Conservation (phyloP, 495 filamentous ascomycete genomes). For the Hypoxylon lenormandii region DNA sequence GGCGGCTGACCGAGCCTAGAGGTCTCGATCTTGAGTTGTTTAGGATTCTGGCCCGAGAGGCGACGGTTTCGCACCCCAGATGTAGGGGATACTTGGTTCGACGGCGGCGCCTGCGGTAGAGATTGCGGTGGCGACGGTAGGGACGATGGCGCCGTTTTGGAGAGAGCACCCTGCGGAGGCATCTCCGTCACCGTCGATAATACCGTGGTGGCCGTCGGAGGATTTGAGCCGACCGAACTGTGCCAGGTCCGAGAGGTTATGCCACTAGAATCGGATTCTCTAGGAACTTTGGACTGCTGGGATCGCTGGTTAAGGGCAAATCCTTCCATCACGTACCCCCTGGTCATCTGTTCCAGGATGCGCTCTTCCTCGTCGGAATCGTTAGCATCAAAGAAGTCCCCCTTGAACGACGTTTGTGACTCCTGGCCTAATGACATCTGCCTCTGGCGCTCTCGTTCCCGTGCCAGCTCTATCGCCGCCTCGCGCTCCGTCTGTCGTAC, state of each 20-base stretch:
- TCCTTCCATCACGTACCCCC: constrained; percentile 85
- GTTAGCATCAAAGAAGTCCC: constrained; percentile 69
- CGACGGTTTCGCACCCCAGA: constrained; percentile 80
- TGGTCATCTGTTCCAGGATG: constrained; percentile 91
- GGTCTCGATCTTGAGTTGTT: constrained; percentile 92
- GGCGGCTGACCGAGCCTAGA: constrained; percentile 61
- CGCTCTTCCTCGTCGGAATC: constrained; percentile 93
- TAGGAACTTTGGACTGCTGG: constrained; percentile 71
- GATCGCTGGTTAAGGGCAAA: constrained; percentile 65
- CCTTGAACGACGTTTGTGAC: constrained; percentile 43
- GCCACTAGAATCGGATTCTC: constrained; percentile 89
- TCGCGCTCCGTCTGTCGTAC: constrained; percentile 83
- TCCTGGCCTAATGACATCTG: constrained; percentile 50
- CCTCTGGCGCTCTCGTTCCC: constrained; percentile 62
- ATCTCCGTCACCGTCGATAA: constrained; percentile 83
- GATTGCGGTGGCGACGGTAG: constrained; percentile 61
- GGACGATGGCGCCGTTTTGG: constrained; percentile 49
- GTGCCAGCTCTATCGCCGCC: constrained; percentile 70
- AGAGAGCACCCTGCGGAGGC: constrained; percentile 47
- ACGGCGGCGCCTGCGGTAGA: constrained; percentile 54
- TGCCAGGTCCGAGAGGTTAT: constrained; percentile 87
- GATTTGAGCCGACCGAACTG: constrained; percentile 83
- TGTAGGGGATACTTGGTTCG: constrained; percentile 54
- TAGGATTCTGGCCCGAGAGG: constrained; percentile 80
- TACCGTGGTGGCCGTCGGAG: constrained; percentile 76